These are phyloP conservation scores for Boletus sensibilis DNA, from an alignment of 768 basidiomycete genomes.

Conservation along the genomic window DNA sequence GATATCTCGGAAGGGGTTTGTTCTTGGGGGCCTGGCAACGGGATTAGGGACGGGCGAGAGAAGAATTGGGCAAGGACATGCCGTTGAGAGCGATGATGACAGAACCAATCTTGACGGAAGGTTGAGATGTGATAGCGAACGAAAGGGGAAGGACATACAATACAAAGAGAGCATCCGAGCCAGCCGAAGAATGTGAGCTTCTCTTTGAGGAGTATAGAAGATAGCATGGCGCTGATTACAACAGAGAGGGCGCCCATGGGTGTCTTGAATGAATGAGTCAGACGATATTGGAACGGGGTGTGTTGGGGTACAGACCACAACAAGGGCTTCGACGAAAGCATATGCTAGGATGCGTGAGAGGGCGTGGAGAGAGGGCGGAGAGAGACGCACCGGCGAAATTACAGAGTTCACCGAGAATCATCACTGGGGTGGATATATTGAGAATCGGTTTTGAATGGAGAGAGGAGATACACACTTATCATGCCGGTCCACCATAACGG, in stretches of 20 bases:
- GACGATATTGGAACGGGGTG: background rate
- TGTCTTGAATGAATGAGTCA: constrained; percentile 47
- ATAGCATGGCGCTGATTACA: constrained; percentile 90
- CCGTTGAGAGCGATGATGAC: constrained; percentile 91
- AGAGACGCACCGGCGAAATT: constrained; percentile 71
- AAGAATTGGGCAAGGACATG: constrained; percentile 18
- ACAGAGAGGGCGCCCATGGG: constrained; percentile 96
- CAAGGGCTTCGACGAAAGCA: constrained; percentile 88
- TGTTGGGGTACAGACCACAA: constrained; percentile 63
- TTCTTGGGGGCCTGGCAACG: constrained; percentile 60
- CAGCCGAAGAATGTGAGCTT: constrained; percentile 94
- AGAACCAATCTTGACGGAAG: constrained; percentile 62
- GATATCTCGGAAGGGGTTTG: constrained; percentile 64
- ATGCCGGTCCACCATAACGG: constrained; percentile 93
- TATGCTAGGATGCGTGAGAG: constrained; percentile 50
- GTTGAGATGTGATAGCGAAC: background rate
- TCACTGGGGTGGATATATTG: constrained; percentile 48
- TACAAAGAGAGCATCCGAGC: constrained; percentile 90
- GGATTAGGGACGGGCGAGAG: background rate
- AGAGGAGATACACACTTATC: constrained; percentile 49
- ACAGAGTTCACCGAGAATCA: constrained; percentile 89
- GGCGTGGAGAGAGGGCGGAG: background rate
- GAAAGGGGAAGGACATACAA: constrained; percentile 52
- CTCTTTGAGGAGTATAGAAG: constrained; percentile 91
- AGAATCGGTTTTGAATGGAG: background rate